Evolutionary conservation across 2,329 filamentous ascomycete genomes (phyloP).

Genomic region (Beauveria brongniartii): DNA sequence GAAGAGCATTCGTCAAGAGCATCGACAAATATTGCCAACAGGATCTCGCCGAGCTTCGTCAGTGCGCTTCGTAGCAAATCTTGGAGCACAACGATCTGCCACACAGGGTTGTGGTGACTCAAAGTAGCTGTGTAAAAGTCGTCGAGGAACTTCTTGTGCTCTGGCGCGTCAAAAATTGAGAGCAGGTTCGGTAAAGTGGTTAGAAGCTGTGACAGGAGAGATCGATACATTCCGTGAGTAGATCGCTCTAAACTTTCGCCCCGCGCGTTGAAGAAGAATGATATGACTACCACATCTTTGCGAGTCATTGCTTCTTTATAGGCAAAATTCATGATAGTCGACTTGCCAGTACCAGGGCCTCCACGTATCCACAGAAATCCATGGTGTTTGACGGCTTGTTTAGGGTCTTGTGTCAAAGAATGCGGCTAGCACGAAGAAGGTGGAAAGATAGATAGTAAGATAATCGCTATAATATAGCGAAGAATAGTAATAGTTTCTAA

Average conservation of each 20-base stretch:
- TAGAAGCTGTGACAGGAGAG: slow-evolving; percentile 38
- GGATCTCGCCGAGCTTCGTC: background rate
- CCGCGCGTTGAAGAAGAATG: slow-evolving; percentile 44
- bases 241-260: slow-evolving; percentile 35
- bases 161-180: background rate
- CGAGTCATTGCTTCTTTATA: slow-evolving; percentile 12
- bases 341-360: slow-evolving; percentile 37
- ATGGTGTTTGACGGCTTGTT: background rate
- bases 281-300: slow-evolving; percentile 20
- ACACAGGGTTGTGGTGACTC: background rate
- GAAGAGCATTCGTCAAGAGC: slow-evolving; percentile 42
- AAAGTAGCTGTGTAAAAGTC: background rate
- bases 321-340: slow-evolving; percentile 35
- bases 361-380: slow-evolving; percentile 31
- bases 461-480: too few relatives aligned
- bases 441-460: too few relatives aligned
- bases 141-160: background rate
- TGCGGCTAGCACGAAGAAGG: too few relatives aligned
- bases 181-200: slow-evolving; percentile 16
- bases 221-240: slow-evolving; percentile 39
- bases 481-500: too few relatives aligned
- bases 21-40: slow-evolving; percentile 26
- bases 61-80: background rate
- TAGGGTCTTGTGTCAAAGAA: background rate
- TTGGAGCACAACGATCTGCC: background rate